Evolutionary conservation across 441 rosid species (phyloP), one percentile per base, ranked within the genome.

Genomic region (Eruca vesicaria): DNA sequence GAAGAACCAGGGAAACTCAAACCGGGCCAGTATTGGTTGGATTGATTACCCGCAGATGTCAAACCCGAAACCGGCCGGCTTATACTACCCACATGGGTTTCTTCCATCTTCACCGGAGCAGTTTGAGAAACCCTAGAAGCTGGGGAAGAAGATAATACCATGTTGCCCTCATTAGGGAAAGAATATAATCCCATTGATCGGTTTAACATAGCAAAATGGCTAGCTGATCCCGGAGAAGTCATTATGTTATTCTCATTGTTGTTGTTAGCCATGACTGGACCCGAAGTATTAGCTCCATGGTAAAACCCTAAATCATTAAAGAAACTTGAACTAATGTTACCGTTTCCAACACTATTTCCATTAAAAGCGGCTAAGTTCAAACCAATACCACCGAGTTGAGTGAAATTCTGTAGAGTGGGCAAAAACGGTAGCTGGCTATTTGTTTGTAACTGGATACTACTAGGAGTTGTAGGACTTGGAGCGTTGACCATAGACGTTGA

Each of bases 311-410:
- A 45, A 43, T 69, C 78, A 73, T 68, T 78, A 69, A 73, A 68
- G 69, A 63, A 73, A 73, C 81, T 48, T 78, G 81, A 38, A 41
- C 74, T 57, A 41, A 63, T 62, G 65, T 78, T 78, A 62, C 78
- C 36, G 10, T 62, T 73, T 62, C 71, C 71, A 78, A 67, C 59
- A 55, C 65, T 69, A 16, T 75, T 68, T 61, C 69, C 74, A 69
- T 53, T 67, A 38, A 73, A 68, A 56, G 78, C 48, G 7, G 78
- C 71, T 57, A 78, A 48, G 78, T 78, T 78, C 38, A 78, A 63
- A 69, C 81, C 78, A 0, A 78, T 78, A 45, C 78, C 74, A 48
- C 78, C 78, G 20, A 78, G 63, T 50, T 78, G 81, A 78, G 71
- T 78, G 4, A 78, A 78, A 50, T 78, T 78, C 16, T 78, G 81